Conservation (phyloP, 257 asterid species). For the Knoxia roxburghii region DNA sequence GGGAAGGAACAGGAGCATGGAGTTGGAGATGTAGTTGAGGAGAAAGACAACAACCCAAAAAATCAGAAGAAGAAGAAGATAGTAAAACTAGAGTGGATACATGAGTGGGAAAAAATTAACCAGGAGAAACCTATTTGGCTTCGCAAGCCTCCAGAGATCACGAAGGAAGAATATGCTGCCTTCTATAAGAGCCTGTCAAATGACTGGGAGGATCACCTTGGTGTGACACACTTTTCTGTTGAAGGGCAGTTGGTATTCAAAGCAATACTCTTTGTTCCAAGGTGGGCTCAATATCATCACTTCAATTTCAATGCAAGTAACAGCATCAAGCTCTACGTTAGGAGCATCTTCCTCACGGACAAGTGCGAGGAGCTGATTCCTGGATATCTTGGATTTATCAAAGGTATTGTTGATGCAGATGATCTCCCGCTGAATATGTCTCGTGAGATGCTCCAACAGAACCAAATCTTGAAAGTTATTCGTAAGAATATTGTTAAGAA, state of each 20-base stretch:
- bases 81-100: constrained; percentile 15
- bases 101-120: constrained; percentile 26
- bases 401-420: neutral
- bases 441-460: neutral
- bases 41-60: constrained; percentile 19
- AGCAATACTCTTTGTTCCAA: constrained; percentile 29
- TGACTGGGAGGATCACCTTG: constrained; percentile 32
- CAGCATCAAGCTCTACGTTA: constrained; percentile 28
- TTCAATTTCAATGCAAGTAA: constrained; percentile 23
- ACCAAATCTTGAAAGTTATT: too few species aligned
- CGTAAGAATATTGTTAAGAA: too few species aligned
- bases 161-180: constrained; percentile 29
- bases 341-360: constrained; percentile 33
- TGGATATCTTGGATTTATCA: neutral
- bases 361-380: constrained; percentile 22
- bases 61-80: constrained; percentile 25
- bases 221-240: constrained; percentile 28
- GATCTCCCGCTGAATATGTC: neutral
- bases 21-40: constrained; percentile 21
- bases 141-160: constrained; percentile 27
- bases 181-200: constrained; percentile 28
- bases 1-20: constrained; percentile 25
- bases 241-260: constrained; percentile 33
- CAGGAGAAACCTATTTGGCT: constrained; percentile 31
- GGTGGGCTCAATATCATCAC: constrained; percentile 28